Base-by-base conservation (phyloP, 352 stramenopile genomes). In the Pythium dissotocum region DNA sequence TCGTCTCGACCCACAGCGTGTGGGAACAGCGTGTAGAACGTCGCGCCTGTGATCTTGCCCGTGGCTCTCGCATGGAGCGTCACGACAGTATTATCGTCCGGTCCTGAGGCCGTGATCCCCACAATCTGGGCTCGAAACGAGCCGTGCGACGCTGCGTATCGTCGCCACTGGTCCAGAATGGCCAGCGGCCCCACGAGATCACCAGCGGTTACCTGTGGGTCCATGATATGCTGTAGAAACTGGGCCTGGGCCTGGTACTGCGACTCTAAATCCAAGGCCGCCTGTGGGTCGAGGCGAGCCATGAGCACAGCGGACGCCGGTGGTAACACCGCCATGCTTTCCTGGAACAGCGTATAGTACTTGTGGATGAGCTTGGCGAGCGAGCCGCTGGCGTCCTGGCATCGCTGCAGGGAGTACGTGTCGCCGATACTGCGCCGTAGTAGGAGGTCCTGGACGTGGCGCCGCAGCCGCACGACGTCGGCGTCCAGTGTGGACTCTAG, bases 381-480 rank as follows among this genome's bases (percentile, higher is more conserved):
- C 44, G 66, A 72, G 32, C 66, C 66, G 24, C 61, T 32, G 7
- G 42, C 10, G 52, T 67, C 48, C 21, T 71, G 49, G 12, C 65
- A 44, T 5, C 54, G 65, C 42, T 71, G 65, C 7, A 71, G 53
- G 1, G 13, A 13, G 30, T 61, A 46, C n/a, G 58, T 36, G 16
- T 66, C 49, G 4, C 21, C 16, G 38, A 71, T 30, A 9, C 36
- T 63, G 49, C 58, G 58, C 5, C 51, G 58, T 16, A 55, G 16
- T 3, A 67, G 38, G 1, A 67, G 42, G 32, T 71, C 26, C 0
- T 30, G n/a, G n/a, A 71, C 58, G n/a, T 30, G n/a, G 35, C 72
- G 71, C 6, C 77, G 69, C 21, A 77, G 73, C 55, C 76, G 32
- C 35, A 74, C 64, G n/a, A 71, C 67, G 49, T 78, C 63, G 16